Percentiles rank a stretch among this genome's conserved stretches.
phyloP scores from a whole-genome alignment of 805 yeast genomes.

The Spathaspora girioi region DNA sequence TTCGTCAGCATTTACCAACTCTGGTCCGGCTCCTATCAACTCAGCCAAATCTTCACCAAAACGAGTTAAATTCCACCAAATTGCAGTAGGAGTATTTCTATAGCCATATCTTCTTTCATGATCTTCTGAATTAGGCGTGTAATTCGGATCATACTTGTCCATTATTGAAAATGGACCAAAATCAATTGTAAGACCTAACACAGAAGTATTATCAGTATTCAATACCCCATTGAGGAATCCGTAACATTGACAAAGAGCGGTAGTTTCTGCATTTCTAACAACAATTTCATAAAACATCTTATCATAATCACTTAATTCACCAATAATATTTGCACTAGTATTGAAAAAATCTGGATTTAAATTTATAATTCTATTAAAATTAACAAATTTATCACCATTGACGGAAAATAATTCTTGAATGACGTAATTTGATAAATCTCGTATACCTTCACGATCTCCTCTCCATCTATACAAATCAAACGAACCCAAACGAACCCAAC shows the following conservation, averaged over 20 bases:
- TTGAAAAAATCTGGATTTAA: conserved; percentile 17
- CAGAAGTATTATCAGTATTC: conserved; percentile 90
- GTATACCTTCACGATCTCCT: conserved; percentile 61
- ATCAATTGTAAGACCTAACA: conserved; percentile 85
- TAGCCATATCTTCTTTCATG: conserved; percentile 66
- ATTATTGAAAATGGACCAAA: conserved; percentile 93
- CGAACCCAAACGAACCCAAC: conserved; percentile 86
- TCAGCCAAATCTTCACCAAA: conserved; percentile 83
- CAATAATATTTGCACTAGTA: conserved; percentile 19
- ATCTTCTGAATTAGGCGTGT: conserved; percentile 91
- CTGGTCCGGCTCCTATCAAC: conserved; percentile 68
- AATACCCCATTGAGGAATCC: conserved; percentile 93
- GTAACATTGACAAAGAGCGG: conserved; percentile 85
- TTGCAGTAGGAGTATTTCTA: conserved; percentile 77
- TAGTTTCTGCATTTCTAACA: conserved; percentile 67
- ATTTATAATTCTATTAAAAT: conserved; percentile 20
- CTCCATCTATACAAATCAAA: conserved; percentile 80
- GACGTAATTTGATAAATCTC: conserved; percentile 66
- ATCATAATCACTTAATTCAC: conserved; percentile 57
- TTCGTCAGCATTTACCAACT: conserved; percentile 41
- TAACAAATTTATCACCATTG: conserved; percentile 22
- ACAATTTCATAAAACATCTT: conserved; percentile 68
- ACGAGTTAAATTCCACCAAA: conserved; percentile 91
- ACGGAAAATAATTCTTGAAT: conserved; percentile 58
- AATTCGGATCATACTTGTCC: conserved; percentile 78